Conservation (phyloP, 116 monocot genomes). For the Zostera marina region DNA sequence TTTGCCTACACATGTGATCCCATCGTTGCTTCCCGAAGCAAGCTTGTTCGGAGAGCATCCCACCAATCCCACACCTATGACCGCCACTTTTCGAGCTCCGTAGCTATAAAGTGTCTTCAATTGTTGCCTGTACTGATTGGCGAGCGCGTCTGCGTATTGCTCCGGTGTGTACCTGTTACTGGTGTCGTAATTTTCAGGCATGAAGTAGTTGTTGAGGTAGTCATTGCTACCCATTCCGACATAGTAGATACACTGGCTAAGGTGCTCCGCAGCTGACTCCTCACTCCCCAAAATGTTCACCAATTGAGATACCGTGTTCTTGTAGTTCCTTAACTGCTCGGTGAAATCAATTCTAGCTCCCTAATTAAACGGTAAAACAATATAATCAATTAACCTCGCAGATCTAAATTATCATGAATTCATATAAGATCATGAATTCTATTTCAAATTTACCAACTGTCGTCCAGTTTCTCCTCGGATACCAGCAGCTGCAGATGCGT, state of each 20-base stretch:
- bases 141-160: constrained; percentile 53
- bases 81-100: constrained; percentile 73
- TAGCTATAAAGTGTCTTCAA: constrained; percentile 47
- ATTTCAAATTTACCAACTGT: constrained; percentile 79
- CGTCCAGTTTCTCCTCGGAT: constrained; percentile 81
- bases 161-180: constrained; percentile 50
- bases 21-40: constrained; percentile 41
- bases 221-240: constrained; percentile 97
- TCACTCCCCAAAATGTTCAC: constrained; percentile 48
- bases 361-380: constrained; percentile 15
- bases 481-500: constrained; percentile 90
- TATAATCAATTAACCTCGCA: too few species aligned
- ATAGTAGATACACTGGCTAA: constrained; percentile 76
- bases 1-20: constrained; percentile 40
- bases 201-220: constrained; percentile 99
- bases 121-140: constrained; percentile 53
- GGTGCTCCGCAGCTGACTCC: constrained; percentile 39
- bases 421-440: too few species aligned
- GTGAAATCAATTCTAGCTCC: constrained; percentile 49
- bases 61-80: constrained; percentile 63
- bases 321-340: constrained; percentile 65
- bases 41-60: constrained; percentile 76
- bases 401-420: neutral
- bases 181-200: constrained; percentile 63
- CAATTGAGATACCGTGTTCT: constrained; percentile 41